Base-by-base conservation (phyloP, 2,329 filamentous ascomycete species). In the Arthroderma sp. region DNA sequence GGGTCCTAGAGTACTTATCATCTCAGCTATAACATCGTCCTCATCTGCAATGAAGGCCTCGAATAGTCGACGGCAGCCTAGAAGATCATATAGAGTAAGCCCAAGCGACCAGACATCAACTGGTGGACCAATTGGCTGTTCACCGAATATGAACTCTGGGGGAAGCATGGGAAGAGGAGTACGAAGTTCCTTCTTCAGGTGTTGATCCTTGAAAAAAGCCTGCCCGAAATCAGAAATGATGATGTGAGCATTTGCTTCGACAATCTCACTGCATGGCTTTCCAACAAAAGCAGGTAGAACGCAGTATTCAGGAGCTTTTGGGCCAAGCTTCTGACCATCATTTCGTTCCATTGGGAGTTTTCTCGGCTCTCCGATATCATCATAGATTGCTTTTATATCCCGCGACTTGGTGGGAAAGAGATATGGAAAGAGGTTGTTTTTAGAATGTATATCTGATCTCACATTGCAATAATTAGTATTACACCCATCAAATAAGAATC, bases 21-120 rank as follows among this genome's bases (percentile, higher is more conserved):
- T 49, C 31, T 49, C 49, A 29, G 42, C 29, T 22, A 49, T 38
- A 9, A 40, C 27, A n/a, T 47, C 31, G 38, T 50, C 39, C 45
- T 44, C 6, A 36, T 45, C 42, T 1, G 4, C 5, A 9, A 42
- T 27, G n/a, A 42, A 45, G 3, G 28, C 29, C 10, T 40, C 43
- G 15, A 50, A 46, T 29, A 50, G 40, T 10, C 3, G 8, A 4
- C 43, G 8, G 11, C 48, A 31, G 29, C 43, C 48, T 11, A 50
- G 9, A 8, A 50, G 40, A 5, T 50, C 40, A 29, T 42, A 47
- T 29, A 47, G 6, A 5, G 37, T 44, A 42, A 40, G 47, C 5
- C 38, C 48, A 10, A 50, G 27, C 9, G 44, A 42, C 44, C 44
- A 50, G 8, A 47, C 34, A 38, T 49, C 44, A 29, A 47, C 47